Conservation (phyloP, 2,329 filamentous ascomycete species). For the Teratosphaeria destructans region DNA sequence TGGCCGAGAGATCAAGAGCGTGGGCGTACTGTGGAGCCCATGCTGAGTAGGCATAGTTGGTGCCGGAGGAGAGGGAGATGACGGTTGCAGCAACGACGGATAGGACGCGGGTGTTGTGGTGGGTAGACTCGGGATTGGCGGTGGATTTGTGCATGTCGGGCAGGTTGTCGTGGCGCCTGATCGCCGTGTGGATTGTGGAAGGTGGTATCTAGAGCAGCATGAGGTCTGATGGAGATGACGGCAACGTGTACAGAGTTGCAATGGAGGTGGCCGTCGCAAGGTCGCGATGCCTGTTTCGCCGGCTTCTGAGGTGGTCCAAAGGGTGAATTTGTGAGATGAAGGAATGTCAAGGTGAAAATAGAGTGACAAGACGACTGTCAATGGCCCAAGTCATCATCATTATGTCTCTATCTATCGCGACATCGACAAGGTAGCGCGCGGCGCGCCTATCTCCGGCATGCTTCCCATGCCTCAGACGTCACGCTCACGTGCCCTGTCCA, state of each 20-base stretch:
- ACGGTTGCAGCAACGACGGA: slow-evolving; percentile 77
- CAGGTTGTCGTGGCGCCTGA: background rate
- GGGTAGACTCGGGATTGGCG: slow-evolving; percentile 32
- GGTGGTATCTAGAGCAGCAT: background rate
- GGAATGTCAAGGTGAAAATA: no score
- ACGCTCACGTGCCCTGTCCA: background rate
- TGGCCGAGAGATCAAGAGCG: slow-evolving; percentile 76
- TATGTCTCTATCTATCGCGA: background rate
- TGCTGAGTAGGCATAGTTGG: slow-evolving; percentile 96
- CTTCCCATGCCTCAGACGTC: background rate
- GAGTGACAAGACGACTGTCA: background rate
- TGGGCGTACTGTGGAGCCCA: slow-evolving; percentile 95
- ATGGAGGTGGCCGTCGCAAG: background rate
- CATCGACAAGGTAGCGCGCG: background rate
- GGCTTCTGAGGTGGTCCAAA: no score
- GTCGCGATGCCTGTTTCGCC: no score
- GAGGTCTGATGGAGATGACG: background rate
- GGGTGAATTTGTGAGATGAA: no score
- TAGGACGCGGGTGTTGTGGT: slow-evolving; percentile 58
- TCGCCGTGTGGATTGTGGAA: background rate
- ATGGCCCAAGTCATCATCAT: background rate
- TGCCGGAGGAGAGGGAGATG: slow-evolving; percentile 82
- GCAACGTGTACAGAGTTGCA: background rate
- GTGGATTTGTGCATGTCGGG: slow-evolving; percentile 1
- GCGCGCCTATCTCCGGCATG: background rate